These are phyloP conservation scores for Fomitopsis serialis DNA, from an alignment of 768 basidiomycete genomes.

Conservation along the genomic window DNA sequence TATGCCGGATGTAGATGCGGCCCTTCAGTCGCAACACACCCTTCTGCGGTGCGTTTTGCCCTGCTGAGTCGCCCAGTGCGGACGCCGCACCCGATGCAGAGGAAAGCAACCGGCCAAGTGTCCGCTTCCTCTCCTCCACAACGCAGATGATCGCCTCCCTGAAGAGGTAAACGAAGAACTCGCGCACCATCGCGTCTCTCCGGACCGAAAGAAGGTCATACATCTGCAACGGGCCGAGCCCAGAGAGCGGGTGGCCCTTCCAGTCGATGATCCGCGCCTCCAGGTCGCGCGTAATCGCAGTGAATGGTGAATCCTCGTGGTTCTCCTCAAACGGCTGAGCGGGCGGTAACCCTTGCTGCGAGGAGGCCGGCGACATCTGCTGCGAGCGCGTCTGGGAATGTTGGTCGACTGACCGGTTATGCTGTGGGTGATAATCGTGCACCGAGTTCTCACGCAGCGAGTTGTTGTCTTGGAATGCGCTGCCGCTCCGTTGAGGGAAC, in stretches of 20 bases:
- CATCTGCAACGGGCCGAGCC: constrained; percentile 85
- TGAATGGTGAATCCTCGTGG: constrained; percentile 75
- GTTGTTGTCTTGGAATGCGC: constrained; percentile 8
- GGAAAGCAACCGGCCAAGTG: constrained; percentile 68
- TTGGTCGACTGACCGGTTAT: constrained; percentile 2
- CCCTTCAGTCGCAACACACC: constrained; percentile 85
- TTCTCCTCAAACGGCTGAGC: constrained; percentile 11
- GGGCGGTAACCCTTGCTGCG: constrained; percentile 7
- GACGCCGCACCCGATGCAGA: constrained; percentile 39
- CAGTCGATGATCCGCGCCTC: constrained; percentile 89
- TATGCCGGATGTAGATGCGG: constrained; percentile 92
- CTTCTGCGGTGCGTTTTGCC: constrained; percentile 27
- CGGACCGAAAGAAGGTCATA: constrained; percentile 89
- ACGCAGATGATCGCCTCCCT: constrained; percentile 97
- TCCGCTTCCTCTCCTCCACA: constrained; percentile 89
- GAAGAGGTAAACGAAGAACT: constrained; percentile 96
- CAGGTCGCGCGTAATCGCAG: constrained; percentile 82
- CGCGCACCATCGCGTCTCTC: constrained; percentile 83
- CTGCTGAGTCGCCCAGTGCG: constrained; percentile 43
- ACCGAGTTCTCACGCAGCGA: constrained; percentile 13
- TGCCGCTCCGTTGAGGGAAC: neutral
- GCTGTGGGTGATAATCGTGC: constrained; percentile 8
- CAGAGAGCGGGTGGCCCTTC: constrained; percentile 90
- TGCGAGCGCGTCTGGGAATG: constrained; percentile 11
- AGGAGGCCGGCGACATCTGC: constrained; percentile 14